These are phyloP conservation scores for Scedosporium apiospermum DNA, from an alignment of 2,329 filamentous ascomycete genomes.

Conservation along the genomic window DNA sequence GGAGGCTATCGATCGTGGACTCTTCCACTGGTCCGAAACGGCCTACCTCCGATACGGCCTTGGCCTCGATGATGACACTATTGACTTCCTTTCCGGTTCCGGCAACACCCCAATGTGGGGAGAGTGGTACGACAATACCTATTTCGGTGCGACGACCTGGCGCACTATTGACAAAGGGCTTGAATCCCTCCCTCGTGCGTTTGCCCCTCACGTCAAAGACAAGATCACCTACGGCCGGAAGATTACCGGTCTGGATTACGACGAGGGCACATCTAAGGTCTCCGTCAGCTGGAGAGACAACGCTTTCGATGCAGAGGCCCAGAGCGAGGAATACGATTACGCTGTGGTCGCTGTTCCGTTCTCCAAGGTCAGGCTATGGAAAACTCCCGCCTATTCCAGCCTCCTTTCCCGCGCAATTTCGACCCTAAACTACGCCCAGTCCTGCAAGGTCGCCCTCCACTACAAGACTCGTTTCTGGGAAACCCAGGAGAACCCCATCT, in stretches of 20 bases:
- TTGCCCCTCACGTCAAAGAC: conserved; percentile 49
- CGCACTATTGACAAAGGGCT: conserved; percentile 42
- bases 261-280: conserved; percentile 41
- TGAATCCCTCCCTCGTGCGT: conserved; percentile 50
- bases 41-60: conserved; percentile 49
- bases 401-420: conserved; percentile 37
- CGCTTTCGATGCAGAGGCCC: conserved; percentile 25
- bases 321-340: conserved; percentile 52
- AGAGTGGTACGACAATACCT: conserved; percentile 13
- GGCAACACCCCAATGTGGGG: conserved; percentile 13
- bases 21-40: conserved; percentile 57
- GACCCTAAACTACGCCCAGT: conserved; percentile 31
- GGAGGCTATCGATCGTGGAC: conserved; percentile 30
- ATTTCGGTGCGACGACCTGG: conserved; percentile 14
- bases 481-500: conserved; percentile 41
- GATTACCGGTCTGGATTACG: conserved; percentile 44
- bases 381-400: conserved; percentile 35
- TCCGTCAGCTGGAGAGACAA: conserved; percentile 46
- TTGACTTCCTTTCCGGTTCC: conserved; percentile 22
- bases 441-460: conserved; percentile 55
- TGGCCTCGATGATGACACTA: conserved; percentile 38
- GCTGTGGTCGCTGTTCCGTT: conserved; percentile 57
- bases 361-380: conserved; percentile 52
- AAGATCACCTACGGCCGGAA: conserved; percentile 46
- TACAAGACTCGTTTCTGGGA: conserved; percentile 58